Evolutionary conservation across 208 protist genomes (phyloP).

Genomic region (Trichomonas tenax): DNA sequence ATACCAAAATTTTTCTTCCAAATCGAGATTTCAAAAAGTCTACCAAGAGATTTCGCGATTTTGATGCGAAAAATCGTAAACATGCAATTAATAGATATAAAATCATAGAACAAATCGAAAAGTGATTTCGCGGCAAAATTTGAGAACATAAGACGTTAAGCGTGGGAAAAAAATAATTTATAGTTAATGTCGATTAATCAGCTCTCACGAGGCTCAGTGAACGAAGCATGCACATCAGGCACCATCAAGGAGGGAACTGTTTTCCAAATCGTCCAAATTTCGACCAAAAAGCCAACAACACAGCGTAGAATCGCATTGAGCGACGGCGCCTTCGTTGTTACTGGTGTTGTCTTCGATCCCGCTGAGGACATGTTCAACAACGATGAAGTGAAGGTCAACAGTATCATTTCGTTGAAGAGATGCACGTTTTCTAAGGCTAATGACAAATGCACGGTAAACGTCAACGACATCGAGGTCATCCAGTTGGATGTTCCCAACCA

Average conservation of each 20-base stretch:
- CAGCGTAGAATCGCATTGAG: background rate
- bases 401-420: background rate
- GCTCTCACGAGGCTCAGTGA: background rate
- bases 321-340: background rate
- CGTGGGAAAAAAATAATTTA: too few species aligned
- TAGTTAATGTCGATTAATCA: background rate
- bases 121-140: background rate
- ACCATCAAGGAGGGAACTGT: background rate
- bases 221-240: background rate
- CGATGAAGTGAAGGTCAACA: background rate
- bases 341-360: background rate
- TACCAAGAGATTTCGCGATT: too few species aligned
- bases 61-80: too few species aligned
- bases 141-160: background rate
- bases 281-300: background rate
- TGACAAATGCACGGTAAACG: background rate
- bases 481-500: background rate
- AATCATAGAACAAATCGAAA: background rate
- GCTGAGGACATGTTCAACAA: background rate
- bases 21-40: too few species aligned
- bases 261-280: background rate
- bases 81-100: background rate
- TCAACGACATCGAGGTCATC: background rate
- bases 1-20: too few species aligned
- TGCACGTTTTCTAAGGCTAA: background rate